Conservation (phyloP, 768 basidiomycete genomes). For the Candolleomyces eurysporus region DNA sequence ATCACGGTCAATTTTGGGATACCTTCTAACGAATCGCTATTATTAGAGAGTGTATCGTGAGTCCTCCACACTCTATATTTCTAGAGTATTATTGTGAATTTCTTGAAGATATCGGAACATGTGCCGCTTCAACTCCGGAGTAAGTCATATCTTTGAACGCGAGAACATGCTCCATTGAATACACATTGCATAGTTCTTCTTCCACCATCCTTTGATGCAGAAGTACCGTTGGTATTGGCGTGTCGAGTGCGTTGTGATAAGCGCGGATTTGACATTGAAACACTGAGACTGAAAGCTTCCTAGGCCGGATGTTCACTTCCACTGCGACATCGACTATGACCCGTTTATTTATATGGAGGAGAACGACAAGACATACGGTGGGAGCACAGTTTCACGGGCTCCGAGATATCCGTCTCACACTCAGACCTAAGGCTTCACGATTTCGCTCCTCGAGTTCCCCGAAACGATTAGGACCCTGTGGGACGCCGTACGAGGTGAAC, state of each 20-base stretch:
- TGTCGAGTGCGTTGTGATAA: conserved; percentile 32
- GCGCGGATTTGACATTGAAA: conserved; percentile 20
- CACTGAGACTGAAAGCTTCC: conserved; percentile 16
- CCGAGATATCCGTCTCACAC: conserved; percentile 6
- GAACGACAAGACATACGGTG: conserved; percentile 68
- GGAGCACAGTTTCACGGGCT: neutral
- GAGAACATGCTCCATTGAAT: neutral
- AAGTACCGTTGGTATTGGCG: conserved; percentile 79
- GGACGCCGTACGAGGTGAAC: conserved; percentile 61
- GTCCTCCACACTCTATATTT: neutral
- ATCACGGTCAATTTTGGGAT: neutral
- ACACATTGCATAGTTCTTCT: conserved; percentile 57
- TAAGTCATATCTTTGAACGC: conserved; percentile 23
- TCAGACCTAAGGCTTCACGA: conserved; percentile 55
- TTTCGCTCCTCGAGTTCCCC: conserved; percentile 73
- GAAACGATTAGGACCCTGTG: conserved; percentile 81
- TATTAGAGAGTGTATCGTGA: conserved; percentile 24
- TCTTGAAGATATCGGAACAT: conserved; percentile 66
- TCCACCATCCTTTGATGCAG: conserved; percentile 63
- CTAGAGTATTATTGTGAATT: neutral
- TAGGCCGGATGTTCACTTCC: conserved; percentile 72
- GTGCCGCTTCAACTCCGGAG: conserved; percentile 74
- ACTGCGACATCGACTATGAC: conserved; percentile 65
- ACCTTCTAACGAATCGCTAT: conserved; percentile 18
- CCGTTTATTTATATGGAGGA: conserved; percentile 78